Evolutionary conservation across 345 rosid species (phyloP), one percentile per base, ranked within the genome.

Genomic region (Excoecaria cochinchinensis): DNA sequence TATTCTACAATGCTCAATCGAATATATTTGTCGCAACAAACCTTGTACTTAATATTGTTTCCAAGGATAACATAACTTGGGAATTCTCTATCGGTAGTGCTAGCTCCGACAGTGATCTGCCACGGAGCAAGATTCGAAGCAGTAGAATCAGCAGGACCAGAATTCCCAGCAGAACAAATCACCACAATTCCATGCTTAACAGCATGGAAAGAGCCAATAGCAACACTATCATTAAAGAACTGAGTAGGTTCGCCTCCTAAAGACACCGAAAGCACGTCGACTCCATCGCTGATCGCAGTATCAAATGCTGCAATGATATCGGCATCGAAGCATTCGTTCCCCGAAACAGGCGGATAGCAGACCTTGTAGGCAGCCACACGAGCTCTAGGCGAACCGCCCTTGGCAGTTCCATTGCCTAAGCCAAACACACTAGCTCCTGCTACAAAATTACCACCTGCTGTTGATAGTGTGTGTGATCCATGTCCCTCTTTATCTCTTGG

Each of bases 41-140:
- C 99, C 98, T 88, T 87, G 85, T 78, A 84, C 53, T 72, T 80
- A 66, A 81, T 80, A 8, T 87, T 80, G 56, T 91, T 85, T 73
- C 90, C 92, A 2, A 92, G 89, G 19, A 87, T 59, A 46, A 90
- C 88, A 73, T 81, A 76, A 67, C 88, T 90, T 40, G 96, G 88
- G 74, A 95, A 93, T 69, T 89, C 96, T 22, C 98, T 86, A 16
- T 93, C 99, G 84, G 78, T 91, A 16, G 98, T 89, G 74, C 96
- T 95, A 4, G 99, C 98, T 8, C 88, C 98, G 4, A 95, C 98
- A 0, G 97, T 95, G 64, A 95, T 89, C 86, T 77, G 85, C 99
- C 99, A 91, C 0, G 97, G 98, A 0, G 98, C 92, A 3, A 87
- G 67, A 77, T 91, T 95, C 11, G 90, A 12, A 25, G 87, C 96